Evolutionary conservation across 768 basidiomycete genomes (phyloP), one percentile per base, ranked within the genome.

Genomic region (Panaeolus cyanescens): DNA sequence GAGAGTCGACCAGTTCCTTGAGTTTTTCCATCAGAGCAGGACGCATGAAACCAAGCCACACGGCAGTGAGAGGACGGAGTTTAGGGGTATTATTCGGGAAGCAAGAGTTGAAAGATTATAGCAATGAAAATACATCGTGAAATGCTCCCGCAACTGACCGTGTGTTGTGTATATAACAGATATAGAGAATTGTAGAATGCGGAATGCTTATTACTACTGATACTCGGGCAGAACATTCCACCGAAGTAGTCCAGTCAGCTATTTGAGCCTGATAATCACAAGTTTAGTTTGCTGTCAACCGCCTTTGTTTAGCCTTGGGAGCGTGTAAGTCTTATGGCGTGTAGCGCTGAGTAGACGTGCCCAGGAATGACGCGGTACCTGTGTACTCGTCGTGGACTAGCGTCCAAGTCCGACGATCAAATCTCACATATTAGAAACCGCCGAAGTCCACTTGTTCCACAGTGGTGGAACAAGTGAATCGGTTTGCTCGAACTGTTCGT

Each of bases 91-190:
- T 12, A 22, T 50, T 50, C 45, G 25, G 25, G 25, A 50, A 28
- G 45, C 25, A 28, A 50, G 25, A 50, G 19, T n/a, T 13, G 45
- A 50, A 42, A 50, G 45, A 50, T 50, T 50, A 30, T 50, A 50
- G 45, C 10, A 50, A 50, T 50, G 45, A 50, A 50, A 50, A 50
- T 50, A 28, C 45, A 50, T 50, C 45, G n/a, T 50, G 45, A 50
- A 50, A 28, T 50, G 13, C 25, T 50, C 13, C 45, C 45, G 45
- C 25, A 50, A 25, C 22, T 1, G 45, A 50, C 30, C 25, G 45
- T 50, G 45, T 28, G 45, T 22, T 50, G 45, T 13, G 30, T 50
- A 30, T 50, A 22, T 19, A 42, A 42, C 25, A 5, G 40, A 20
- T 22, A 42, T 42, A 28, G 45, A 15, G 25, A 28, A 10, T 50